Base-by-base conservation (phyloP, 768 basidiomycete genomes). In the Tulasnella calospora region DNA sequence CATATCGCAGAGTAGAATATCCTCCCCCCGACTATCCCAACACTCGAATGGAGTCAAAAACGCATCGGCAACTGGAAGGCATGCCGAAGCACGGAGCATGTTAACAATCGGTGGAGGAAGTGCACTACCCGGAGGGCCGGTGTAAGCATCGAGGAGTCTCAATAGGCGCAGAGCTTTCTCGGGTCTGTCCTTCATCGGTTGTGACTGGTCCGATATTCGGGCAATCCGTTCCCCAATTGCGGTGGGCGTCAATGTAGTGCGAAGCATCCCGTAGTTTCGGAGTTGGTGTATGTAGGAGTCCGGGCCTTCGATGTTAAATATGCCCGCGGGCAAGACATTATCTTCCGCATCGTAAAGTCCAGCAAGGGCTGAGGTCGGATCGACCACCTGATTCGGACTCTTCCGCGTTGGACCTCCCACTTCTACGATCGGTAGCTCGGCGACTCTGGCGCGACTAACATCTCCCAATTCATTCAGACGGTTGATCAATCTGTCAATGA, bases 311-410 rank as follows among this genome's bases (percentile, higher is more conserved):
- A 2, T 41, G 21, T 3, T 23, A 19, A 74, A 74, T 27, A 46
- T n/a, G 10, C 73, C 73, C 1, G 6, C 27, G 2, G 73, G 73
- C 15, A 74, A 27, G 55, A 76, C 75, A 67, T 57, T 55, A 10
- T 76, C 75, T 12, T 57, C 27, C 7, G 27, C 55, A 21, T 76
- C 75, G 51, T 51, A 76, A 38, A 76, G 75, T 21, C 36, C 35
- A 27, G 75, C 75, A 21, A 76, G n/a, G 51, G 3, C 19, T 0
- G 75, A 76, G 10, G 15, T 23, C 5, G 75, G 75, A 35, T 76
- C 47, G 3, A 76, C 51, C 19, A 57, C 55, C 12, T 57, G 12
- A 12, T 8, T 38, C 12, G 75, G 75, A n/a, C 55, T 19, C 36
- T 47, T 55, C n/a, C 46, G 75, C 8, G 23, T 33, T 17, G 12